Base-by-base conservation (phyloP, 2,329 filamentous ascomycete genomes). In the Exophiala lecanii-corni region DNA sequence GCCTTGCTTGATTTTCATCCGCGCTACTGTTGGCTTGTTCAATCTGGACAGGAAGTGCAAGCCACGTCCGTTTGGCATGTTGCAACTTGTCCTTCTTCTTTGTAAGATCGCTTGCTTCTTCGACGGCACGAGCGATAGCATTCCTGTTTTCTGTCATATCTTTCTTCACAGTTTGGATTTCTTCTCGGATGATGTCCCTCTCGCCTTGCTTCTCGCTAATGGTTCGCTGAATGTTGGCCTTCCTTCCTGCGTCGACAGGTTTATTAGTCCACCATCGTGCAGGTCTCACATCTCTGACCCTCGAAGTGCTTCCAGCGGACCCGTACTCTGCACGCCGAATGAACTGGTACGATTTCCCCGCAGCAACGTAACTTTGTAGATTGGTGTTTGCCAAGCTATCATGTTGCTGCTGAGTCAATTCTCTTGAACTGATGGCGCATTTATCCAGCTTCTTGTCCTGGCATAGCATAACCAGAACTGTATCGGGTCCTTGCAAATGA, bases 401-500 rank as follows among this genome's bases (percentile, higher is more conserved):
- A 56, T 82, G 87, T 54, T 88, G 81, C 28, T 76, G 71, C 21
- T 86, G 76, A 2, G 64, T 76, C 23, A 89, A 78, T 7, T 86
- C 79, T 4, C 62, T 62, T 10, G 81, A 67, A 12, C 77, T 72
- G 33, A 91, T 75, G 1, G 79, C 87, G 4, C 82, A 82, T 18
- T 71, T 68, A 55, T 94, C 80, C 5, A 96, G 64, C 40, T 70
- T 75, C 45, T 75, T 78, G 54, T 86, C 82, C 9, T 80, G 76
- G 62, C 89, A 96, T 16, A 98, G 76, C 84, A 94, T 92, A 5
- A 87, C 84, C 23, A 97, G 68, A 1, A 98, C 86, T 2, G 86
- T 76, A 1, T 83, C 80, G 0, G 94, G 94, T 0, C 91, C 92
- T 23, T 82, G 75, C 4, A 98, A 60, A 45, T 77, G 86, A 58